Evolutionary conservation across 2,329 filamentous ascomycete genomes (phyloP).

Genomic region (Verticillium tricorpus): DNA sequence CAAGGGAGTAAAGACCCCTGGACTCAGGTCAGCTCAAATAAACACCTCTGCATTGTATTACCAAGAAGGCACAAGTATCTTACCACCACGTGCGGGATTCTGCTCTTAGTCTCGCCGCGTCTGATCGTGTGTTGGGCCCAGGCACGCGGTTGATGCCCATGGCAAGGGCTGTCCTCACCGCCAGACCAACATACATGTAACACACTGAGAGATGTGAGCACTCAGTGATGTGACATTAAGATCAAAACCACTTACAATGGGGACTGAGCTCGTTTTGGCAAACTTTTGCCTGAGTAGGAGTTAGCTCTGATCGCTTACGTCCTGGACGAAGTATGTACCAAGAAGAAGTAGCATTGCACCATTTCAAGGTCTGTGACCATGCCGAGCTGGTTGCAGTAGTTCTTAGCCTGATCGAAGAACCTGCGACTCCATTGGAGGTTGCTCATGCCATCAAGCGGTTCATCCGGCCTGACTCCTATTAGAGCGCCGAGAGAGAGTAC

Average conservation of each 20-base stretch:
- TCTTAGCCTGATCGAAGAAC: constrained; percentile 37
- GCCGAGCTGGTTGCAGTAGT: constrained; percentile 30
- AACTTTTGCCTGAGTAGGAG: constrained; percentile 28
- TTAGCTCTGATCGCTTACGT: not conserved
- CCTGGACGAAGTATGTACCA: constrained; percentile 23
- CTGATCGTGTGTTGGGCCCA: constrained; percentile 20
- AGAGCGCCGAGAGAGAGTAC: constrained; percentile 41
- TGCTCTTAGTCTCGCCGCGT: constrained; percentile 24
- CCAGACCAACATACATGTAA: constrained; percentile 43
- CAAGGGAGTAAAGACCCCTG: constrained; percentile 38
- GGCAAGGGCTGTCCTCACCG: constrained; percentile 40
- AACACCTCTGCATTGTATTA: too few relatives aligned
- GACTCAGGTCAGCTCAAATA: too few relatives aligned
- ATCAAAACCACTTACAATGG: constrained; percentile 27
- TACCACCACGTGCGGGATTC: constrained; percentile 43
- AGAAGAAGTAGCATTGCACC: constrained; percentile 41
- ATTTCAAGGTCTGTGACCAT: constrained; percentile 42
- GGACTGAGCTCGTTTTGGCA: constrained; percentile 45
- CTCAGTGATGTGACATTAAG: not conserved
- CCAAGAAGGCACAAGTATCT: constrained; percentile 9
- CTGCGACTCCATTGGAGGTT: constrained; percentile 42
- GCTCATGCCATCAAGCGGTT: constrained; percentile 34
- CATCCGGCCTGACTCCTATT: constrained; percentile 37
- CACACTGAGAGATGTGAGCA: constrained; percentile 21
- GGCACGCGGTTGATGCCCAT: constrained; percentile 42